Evolutionary conservation across 1,284 basidiomycete genomes (phyloP), one percentile per base, ranked within the genome.

Genomic region (Laetiporus sulphureus): DNA sequence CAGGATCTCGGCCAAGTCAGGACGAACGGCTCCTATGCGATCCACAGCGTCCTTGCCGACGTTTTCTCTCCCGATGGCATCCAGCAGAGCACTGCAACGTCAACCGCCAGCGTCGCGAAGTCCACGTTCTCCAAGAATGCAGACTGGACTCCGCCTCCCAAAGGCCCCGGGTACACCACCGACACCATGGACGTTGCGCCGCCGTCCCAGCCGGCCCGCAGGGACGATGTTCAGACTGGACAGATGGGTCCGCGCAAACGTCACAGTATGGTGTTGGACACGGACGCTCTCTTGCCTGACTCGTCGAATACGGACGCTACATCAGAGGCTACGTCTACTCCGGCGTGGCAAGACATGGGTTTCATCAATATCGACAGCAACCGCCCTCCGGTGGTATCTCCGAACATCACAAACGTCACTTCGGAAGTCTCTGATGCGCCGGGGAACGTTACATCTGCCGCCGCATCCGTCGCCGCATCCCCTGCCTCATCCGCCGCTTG

Each of bases 311-410:
- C 42, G 36, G 40, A 55, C 42, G 39, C 47, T 20, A 38, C 39
- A n/a, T 40, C 41, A 21, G 40, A 32, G 12, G 36, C 38, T 18
- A 42, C 44, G 37, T 30, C 39, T 38, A 44, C 23, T 24, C 44
- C 32, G 37, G 49, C 34, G 15, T 46, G 38, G 38, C 20, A 50
- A 42, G 42, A 48, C 38, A 47, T 47, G 33, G 58, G 56, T 19
- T 19, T 60, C n/a, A 8, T 60, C 31, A 53, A 60, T 46, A 12
- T 60, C 32, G 58, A 60, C 50, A 58, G 57, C 48, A 57, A 60
- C 52, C 49, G 40, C 38, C 40, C 40, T 8, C 37, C 45, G 30
- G 5, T 18, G 32, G 16, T 41, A 21, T 15, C 32, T 22, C 22
- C 30, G 4, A 41, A 41, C 24, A 19, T 41, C 11, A 41, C 40